phyloP scores from a whole-genome alignment of 2,329 filamentous ascomycete species.

The Alternaria rosae region DNA sequence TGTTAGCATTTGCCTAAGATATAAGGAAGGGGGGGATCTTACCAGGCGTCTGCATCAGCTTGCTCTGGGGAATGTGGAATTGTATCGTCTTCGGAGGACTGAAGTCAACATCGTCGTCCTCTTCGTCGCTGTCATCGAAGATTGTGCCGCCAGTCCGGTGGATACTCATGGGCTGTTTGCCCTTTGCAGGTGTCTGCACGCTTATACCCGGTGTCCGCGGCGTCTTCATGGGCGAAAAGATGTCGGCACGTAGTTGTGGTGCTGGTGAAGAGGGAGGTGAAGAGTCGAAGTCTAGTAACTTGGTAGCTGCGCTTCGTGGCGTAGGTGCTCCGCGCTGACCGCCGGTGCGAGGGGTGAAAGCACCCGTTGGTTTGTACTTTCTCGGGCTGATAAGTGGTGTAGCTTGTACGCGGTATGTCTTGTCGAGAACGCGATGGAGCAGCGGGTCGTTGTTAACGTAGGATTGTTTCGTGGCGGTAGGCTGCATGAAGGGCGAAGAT shows the following conservation, averaged over 20 bases:
- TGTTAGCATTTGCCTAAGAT: slow-evolving; percentile 1
- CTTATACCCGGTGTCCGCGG: slow-evolving; percentile 80
- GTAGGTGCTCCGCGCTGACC: slow-evolving; percentile 37
- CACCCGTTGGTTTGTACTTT: slow-evolving; percentile 53
- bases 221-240: slow-evolving; percentile 78
- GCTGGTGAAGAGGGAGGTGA: slow-evolving; percentile 66
- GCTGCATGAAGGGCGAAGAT: slow-evolving; percentile 62
- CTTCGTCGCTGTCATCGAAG: slow-evolving; percentile 81
- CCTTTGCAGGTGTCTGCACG: slow-evolving; percentile 73
- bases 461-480: slow-evolving; percentile 41
- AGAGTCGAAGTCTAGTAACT: slow-evolving; percentile 45
- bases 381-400: slow-evolving; percentile 78
- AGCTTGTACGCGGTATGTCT: slow-evolving; percentile 91
- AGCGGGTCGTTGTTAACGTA: slow-evolving; percentile 71
- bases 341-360: slow-evolving; percentile 48
- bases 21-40: slow-evolving; percentile 38
- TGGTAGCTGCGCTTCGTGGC: slow-evolving; percentile 30
- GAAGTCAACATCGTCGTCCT: slow-evolving; percentile 64
- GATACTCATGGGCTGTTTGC: slow-evolving; percentile 57
- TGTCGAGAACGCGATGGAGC: slow-evolving; percentile 91
- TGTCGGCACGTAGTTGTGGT: slow-evolving; percentile 82
- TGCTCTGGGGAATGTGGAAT: slow-evolving; percentile 79
- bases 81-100: slow-evolving; percentile 95
- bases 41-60: slow-evolving; percentile 82
- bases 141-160: slow-evolving; percentile 46